phyloP scores from a whole-genome alignment of 202 grass and related monocot species.

The Schoenoplectus tabernaemontani region DNA sequence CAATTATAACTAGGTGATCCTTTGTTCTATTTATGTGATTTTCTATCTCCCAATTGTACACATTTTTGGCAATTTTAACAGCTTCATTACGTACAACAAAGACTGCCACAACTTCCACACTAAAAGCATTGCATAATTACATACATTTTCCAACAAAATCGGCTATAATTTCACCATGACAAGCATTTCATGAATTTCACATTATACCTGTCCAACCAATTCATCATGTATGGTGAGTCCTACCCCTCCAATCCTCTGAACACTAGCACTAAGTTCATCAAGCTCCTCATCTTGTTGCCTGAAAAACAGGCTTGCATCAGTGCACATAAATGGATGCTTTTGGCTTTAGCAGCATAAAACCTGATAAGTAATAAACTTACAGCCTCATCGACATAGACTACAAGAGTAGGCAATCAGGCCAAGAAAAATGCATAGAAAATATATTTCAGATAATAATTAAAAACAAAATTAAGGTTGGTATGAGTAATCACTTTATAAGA shows the following conservation, averaged over 20 bases:
- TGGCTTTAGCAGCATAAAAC: background rate
- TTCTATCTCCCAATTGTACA: background rate
- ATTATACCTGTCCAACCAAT: conserved; percentile 62
- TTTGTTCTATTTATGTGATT: background rate
- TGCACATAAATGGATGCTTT: conserved; percentile 9
- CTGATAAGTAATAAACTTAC: background rate
- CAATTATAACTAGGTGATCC: background rate
- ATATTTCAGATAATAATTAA: background rate
- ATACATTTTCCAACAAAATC: background rate
- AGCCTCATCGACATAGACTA: background rate
- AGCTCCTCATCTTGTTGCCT: conserved; percentile 94
- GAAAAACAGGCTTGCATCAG: background rate
- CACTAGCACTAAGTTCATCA: conserved; percentile 81
- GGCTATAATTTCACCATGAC: background rate
- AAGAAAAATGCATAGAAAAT: conserved; percentile 1
- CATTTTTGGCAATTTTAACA: background rate
- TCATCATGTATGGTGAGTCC: conserved; percentile 96
- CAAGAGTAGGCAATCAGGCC: background rate
- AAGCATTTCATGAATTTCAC: background rate
- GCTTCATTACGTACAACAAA: background rate
- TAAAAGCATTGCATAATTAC: background rate
- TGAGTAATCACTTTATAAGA: conserved; percentile 60
- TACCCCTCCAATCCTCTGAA: conserved; percentile 76
- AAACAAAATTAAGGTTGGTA: conserved; percentile 11
- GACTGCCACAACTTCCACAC: background rate